Evolutionary conservation across 768 basidiomycete species (phyloP).

Genomic region (Leccinum arenicola): DNA sequence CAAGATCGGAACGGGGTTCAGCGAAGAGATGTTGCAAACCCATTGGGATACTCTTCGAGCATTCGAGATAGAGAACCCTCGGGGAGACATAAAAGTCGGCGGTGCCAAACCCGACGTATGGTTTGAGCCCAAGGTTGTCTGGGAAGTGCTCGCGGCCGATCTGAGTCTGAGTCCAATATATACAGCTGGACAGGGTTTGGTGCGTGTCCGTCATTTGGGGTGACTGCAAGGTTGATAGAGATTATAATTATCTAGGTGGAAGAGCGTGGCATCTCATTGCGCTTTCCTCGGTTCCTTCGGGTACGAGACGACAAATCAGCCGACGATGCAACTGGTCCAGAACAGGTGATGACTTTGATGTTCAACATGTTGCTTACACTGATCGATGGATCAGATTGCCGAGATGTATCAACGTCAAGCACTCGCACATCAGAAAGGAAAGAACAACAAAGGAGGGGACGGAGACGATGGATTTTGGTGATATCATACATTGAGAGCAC

Average conservation of each 20-base stretch:
- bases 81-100: slow-evolving; percentile 85
- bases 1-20: slow-evolving; percentile 99
- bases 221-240: not conserved
- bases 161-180: slow-evolving; percentile 95
- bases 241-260: slow-evolving; percentile 56
- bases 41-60: slow-evolving; percentile 83
- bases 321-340: slow-evolving; percentile 90
- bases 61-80: slow-evolving; percentile 63
- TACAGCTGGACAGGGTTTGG: slow-evolving; percentile 89
- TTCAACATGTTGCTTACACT: slow-evolving; percentile 1
- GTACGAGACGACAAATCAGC: slow-evolving; percentile 90
- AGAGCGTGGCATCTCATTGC: slow-evolving; percentile 88
- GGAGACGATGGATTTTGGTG: slow-evolving; percentile 81
- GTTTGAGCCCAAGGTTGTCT: slow-evolving; percentile 97
- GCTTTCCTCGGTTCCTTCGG: slow-evolving; percentile 93
- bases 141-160: slow-evolving; percentile 98
- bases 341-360: slow-evolving; percentile 59
- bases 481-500: slow-evolving; percentile 18
- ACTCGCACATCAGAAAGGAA: slow-evolving; percentile 72
- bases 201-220: slow-evolving; percentile 35
- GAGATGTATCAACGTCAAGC: slow-evolving; percentile 93
- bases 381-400: slow-evolving; percentile 55
- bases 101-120: slow-evolving; percentile 96
- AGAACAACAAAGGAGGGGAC: slow-evolving; percentile 60
- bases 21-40: slow-evolving; percentile 80